A percentile compares a stretch with the other conserved stretches of the same genome.
Conservation (phyloP, 2,329 filamentous ascomycete species). For the Arthroderma uncinatum region DNA sequence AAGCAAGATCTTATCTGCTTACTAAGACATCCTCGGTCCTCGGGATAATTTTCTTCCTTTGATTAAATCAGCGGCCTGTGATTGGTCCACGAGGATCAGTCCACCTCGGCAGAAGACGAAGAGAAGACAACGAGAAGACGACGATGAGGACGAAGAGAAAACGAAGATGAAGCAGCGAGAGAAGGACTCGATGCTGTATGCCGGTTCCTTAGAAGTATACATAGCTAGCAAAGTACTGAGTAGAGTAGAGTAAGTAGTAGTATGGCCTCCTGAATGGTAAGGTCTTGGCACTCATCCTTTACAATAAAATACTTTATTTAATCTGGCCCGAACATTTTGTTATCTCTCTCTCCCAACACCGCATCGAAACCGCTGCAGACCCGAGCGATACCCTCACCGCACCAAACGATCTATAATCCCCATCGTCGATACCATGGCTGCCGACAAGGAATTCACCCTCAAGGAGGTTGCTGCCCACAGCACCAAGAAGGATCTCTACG, state of each 20-base stretch:
- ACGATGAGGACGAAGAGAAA: not conserved
- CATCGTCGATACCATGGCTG: constrained; percentile 34
- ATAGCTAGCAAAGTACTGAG: too few species aligned
- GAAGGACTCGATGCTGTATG: too few species aligned
- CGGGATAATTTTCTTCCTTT: not conserved
- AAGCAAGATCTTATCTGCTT: not conserved
- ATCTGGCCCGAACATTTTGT: not conserved
- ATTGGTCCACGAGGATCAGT: not conserved
- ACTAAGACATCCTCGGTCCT: not conserved
- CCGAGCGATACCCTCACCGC: not conserved
- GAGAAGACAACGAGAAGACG: not conserved
- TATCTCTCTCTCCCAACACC: not conserved
- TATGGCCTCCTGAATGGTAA: not conserved
- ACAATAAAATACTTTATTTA: not conserved
- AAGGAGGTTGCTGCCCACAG: constrained; percentile 75
- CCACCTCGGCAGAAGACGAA: not conserved
- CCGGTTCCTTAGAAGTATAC: too few species aligned
- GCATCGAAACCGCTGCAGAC: not conserved
- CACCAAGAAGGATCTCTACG: constrained; percentile 81
- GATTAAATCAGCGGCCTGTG: not conserved
- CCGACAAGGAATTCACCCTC: constrained; percentile 57
- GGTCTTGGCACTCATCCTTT: not conserved
- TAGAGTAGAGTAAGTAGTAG: not conserved
- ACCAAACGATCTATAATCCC: not conserved
- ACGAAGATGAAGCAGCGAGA: not conserved